Percentiles rank a stretch among this genome's conserved stretches.
These are phyloP conservation scores for Candida nanaspora DNA, from an alignment of 805 yeast genomes.

Conservation along the genomic window DNA sequence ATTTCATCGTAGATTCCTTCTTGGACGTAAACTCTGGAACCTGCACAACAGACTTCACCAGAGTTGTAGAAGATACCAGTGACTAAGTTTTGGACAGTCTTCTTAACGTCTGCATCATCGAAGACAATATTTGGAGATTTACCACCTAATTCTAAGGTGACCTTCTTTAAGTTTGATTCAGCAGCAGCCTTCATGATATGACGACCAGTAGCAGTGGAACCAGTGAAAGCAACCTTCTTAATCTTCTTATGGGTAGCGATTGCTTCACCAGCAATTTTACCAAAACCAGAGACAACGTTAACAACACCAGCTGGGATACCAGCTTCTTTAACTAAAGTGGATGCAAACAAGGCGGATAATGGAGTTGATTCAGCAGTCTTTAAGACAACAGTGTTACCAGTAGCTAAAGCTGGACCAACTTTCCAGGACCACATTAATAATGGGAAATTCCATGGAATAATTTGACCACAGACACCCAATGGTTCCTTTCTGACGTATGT, in stretches of 20 bases:
- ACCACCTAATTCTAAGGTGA: slow-evolving; percentile 83
- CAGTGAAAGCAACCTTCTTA: slow-evolving; percentile 91
- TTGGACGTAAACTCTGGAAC: slow-evolving; percentile 81
- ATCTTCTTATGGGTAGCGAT: slow-evolving; percentile 72
- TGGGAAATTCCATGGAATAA: slow-evolving; percentile 98
- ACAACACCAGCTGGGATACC: slow-evolving; percentile 91
- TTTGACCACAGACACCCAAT: slow-evolving; percentile 90
- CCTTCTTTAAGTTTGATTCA: slow-evolving; percentile 62
- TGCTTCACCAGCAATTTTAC: slow-evolving; percentile 77
- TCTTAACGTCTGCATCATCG: slow-evolving; percentile 62
- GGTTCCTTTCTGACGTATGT: slow-evolving; percentile 84
- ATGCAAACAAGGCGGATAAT: slow-evolving; percentile 73
- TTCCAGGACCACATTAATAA: slow-evolving; percentile 92
- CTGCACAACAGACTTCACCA: slow-evolving; percentile 92
- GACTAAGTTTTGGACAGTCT: slow-evolving; percentile 60
- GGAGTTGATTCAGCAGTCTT: slow-evolving; percentile 94
- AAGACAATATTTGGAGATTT: slow-evolving; percentile 84
- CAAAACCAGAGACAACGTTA: slow-evolving; percentile 82
- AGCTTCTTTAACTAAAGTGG: slow-evolving; percentile 64
- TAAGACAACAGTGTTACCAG: slow-evolving; percentile 83
- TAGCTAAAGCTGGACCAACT: slow-evolving; percentile 85
- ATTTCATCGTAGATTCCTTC: slow-evolving; percentile 64
- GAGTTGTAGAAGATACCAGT: slow-evolving; percentile 81
- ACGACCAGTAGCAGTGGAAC: slow-evolving; percentile 84
- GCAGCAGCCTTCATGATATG: slow-evolving; percentile 68